A percentile compares a stretch with the other conserved stretches of the same genome.
Evolutionary conservation across 2,329 filamentous ascomycete genomes (phyloP).

Genomic region (Elsinoe necatrix): DNA sequence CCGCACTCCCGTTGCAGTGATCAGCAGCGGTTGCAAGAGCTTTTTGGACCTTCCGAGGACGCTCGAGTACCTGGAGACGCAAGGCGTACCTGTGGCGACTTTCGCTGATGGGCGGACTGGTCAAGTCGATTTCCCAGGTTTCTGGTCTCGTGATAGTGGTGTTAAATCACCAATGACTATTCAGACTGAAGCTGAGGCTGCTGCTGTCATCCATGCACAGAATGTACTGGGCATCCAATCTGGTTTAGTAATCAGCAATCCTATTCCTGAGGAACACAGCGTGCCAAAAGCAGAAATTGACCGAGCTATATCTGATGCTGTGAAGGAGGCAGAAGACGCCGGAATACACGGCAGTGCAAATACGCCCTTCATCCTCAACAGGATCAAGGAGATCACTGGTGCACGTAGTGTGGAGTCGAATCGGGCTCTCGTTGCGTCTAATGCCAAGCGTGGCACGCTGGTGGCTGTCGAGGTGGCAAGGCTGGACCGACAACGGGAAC

Average conservation of each 20-base stretch:
- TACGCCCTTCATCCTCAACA: conserved; percentile 72
- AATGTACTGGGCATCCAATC: conserved; percentile 62
- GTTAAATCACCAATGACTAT: conserved; percentile 69
- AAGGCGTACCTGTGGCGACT: conserved; percentile 74
- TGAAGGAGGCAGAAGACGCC: conserved; percentile 55
- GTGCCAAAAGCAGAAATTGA: conserved; percentile 67
- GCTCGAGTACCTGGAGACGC: conserved; percentile 67
- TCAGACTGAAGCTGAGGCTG: conserved; percentile 69
- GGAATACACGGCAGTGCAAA: conserved; percentile 66
- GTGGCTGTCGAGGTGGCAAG: conserved; percentile 55
- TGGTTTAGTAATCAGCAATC: conserved; percentile 82
- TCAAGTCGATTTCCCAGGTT: conserved; percentile 77
- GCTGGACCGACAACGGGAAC: conserved; percentile 26
- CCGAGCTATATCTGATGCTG: conserved; percentile 57
- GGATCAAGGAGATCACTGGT: conserved; percentile 70
- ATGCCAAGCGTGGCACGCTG: conserved; percentile 56
- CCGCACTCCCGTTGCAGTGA: conserved; percentile 75
- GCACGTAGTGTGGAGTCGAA: conserved; percentile 68
- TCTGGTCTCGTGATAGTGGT: conserved; percentile 85
- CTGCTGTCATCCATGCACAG: conserved; percentile 79
- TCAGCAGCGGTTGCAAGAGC: conserved; percentile 89
- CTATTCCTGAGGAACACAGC: conserved; percentile 62
- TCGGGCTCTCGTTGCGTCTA: conserved; percentile 57
- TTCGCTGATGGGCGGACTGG: conserved; percentile 74
- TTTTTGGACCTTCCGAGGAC: conserved; percentile 89